Evolutionary conservation across 495 filamentous ascomycete species (phyloP), one percentile per base, ranked within the genome.

Genomic region (Neurospora sp.): DNA sequence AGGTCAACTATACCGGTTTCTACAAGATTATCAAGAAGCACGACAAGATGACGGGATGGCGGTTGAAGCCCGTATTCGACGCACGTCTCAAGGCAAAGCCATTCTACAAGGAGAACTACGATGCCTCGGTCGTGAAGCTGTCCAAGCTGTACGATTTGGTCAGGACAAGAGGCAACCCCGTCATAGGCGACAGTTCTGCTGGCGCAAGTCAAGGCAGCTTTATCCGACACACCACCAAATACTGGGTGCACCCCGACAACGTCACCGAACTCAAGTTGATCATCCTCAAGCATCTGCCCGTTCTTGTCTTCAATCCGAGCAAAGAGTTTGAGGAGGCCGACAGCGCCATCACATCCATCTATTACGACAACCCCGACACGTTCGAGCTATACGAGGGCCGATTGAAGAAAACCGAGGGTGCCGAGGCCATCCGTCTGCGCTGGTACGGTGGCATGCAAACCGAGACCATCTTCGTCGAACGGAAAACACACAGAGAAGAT

Each of bases 11-110:
- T 78, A 98, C 95, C 1, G 96, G 96, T 1, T 99, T 99, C 78
- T 96, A 98, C 85, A 99, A 99, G 85, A 99, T 99, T 77, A 97
- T 99, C 80, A 99, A 99, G 85, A 99, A 99, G 85, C 96, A 99
- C 81, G 96, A 99, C 86, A 99, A 99, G 92, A 85, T 92, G 87
- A 99, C 96, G 0, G 84, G 88, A 41, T 98, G 96, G 96, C 89
- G 94, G 76, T 87, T 99, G 41, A 95, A 91, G 75, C 96, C 96
- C 20, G 93, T 96, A 18, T 99, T 99, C 80, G 94, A 94, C 12
- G 89, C 95, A 8, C 90, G 94, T 35, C 87, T 99, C 75, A 96
- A 96, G 78, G 93, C 93, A 8, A 97, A 97, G 78, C 94, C 96
- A 0, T 99, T 99, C 82, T 99, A 96, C 85, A 94, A 94, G 78